These are phyloP conservation scores for Nymphaea colorata DNA, from an alignment of 164 flowering plant genomes.

Conservation along the genomic window DNA sequence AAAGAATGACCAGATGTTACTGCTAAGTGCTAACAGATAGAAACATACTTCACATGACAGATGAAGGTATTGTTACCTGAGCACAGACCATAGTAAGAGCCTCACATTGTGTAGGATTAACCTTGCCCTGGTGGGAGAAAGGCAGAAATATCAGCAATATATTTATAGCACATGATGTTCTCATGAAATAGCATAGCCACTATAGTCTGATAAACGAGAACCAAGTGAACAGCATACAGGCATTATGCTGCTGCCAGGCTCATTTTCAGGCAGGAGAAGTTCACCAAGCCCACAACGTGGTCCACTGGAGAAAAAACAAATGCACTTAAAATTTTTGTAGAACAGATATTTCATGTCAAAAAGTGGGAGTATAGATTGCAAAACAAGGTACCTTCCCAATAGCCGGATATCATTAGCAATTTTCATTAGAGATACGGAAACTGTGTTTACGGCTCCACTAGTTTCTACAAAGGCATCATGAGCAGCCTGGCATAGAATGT, in stretches of 20 bases:
- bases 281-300: conserved; percentile 99
- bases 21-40: too few species aligned
- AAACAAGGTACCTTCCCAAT: conserved; percentile 62
- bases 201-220: background rate
- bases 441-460: conserved; percentile 89
- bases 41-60: too few species aligned
- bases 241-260: conserved; percentile 99
- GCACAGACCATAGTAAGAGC: conserved; percentile 99
- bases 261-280: conserved; percentile 96
- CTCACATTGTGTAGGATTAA: conserved; percentile 98
- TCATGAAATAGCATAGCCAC: too few species aligned
- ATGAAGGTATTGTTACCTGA: conserved; percentile 42
- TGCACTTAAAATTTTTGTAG: too few species aligned
- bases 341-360: background rate
- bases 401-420: conserved; percentile 90
- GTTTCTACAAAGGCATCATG: conserved; percentile 99
- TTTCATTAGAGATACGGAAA: conserved; percentile 87
- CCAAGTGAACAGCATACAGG: conserved; percentile 43
- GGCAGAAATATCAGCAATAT: background rate
- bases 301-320: conserved; percentile 46
- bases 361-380: background rate
- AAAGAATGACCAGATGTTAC: too few species aligned
- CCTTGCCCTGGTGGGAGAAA: conserved; percentile 70
- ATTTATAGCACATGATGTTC: too few species aligned
- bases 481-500: conserved; percentile 52